Evolutionary conservation across 2,329 filamentous ascomycete species (phyloP).

Genomic region (Botrytis aclada): DNA sequence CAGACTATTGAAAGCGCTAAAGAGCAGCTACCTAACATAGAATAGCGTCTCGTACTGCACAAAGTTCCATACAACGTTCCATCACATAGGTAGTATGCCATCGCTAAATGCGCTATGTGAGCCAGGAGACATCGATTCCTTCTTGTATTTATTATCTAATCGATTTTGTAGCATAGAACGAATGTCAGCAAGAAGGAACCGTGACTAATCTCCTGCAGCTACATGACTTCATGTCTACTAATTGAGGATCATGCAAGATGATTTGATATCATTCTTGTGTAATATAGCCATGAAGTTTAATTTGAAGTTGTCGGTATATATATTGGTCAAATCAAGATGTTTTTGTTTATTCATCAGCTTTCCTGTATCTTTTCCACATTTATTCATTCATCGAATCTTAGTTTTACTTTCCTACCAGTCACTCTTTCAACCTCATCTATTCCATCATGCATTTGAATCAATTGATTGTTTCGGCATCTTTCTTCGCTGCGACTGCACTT

Average conservation of each 20-base stretch:
- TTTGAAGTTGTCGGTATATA: background rate
- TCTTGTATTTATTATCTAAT: background rate
- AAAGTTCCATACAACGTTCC: background rate
- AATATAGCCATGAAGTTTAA: background rate
- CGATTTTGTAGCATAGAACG: background rate
- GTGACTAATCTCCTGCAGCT: background rate
- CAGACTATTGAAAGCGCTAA: background rate
- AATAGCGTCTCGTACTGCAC: background rate
- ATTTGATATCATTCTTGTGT: background rate
- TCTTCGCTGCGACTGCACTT: background rate
- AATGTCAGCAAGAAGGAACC: background rate
- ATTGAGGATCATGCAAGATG: background rate
- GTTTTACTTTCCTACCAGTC: background rate
- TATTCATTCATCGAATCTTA: background rate
- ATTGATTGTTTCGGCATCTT: background rate
- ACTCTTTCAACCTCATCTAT: background rate
- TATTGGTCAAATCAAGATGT: background rate
- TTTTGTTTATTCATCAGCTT: background rate
- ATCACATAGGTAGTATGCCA: background rate
- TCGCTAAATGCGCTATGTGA: background rate
- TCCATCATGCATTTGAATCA: constrained; percentile 12
- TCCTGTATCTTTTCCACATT: background rate
- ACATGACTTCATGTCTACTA: background rate
- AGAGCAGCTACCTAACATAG: background rate
- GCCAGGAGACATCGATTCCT: background rate